Base-by-base conservation (phyloP, 768 basidiomycete species). In the Neoboletus brunneissimus region DNA sequence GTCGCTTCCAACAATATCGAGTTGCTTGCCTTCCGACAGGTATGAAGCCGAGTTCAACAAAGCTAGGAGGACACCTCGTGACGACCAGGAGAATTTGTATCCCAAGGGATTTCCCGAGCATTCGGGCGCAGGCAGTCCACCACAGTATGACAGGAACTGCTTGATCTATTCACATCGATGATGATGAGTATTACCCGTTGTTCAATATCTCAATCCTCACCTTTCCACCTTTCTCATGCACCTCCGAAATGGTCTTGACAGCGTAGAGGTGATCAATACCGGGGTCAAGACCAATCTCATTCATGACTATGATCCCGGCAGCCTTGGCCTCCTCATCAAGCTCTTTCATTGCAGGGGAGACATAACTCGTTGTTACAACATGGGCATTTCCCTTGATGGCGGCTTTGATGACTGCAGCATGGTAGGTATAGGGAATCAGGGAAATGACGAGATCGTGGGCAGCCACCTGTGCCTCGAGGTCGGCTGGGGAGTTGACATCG, bases 61-160 rank as follows among this genome's bases (percentile, higher is more conserved):
- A 2, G 97, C 96, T 63, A 98, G 88, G 53, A 99, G 87, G 43
- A 95, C 94, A 50, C 95, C 96, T 22, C 94, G 89, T 9, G 94
- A 91, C 8, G 94, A 96, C 97, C 97, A 98, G 37, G 94, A 97
- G 78, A 99, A 98, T 73, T 98, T 98, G 85, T 98, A 99, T 12
- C 96, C 96, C 54, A 98, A 87, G 3, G 97, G 94, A 77, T 98
- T 99, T 67, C 87, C 86, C 5, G 93, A 84, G 67, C 88, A 88
- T 65, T 92, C 88, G 8, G 94, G 91, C 0, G 94, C 92, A 47
- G 95, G 94, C 47, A 98, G 88, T 56, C 96, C 96, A 68, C 95
- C 94, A 61, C 96, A 98, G 82, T 93, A 97, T 0, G 91, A 94
- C 53, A 89, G 75, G 83, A 98, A 98, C 62, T 89, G 77, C 68